Conservation (phyloP, 202 grass and related monocot species). For the Schoenoplectus tabernaemontani region DNA sequence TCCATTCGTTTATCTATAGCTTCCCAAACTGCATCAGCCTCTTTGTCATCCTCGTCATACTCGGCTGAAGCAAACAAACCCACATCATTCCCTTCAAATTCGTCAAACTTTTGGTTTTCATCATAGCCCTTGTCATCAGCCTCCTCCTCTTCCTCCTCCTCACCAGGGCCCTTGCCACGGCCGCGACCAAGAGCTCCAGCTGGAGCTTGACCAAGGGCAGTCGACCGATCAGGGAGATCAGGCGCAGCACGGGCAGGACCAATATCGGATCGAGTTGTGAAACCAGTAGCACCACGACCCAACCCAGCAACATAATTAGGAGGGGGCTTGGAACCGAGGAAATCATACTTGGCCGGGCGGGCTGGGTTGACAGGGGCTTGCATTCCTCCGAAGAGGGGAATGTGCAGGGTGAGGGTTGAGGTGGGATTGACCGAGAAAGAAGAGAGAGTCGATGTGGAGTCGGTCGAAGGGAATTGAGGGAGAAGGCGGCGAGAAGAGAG, state of each 20-base stretch:
- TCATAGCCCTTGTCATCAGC: conserved; percentile 94
- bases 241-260: conserved; percentile 85
- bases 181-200: conserved; percentile 54
- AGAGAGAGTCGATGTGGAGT: background rate
- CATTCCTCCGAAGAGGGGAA: conserved; percentile 39
- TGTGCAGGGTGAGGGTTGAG: conserved; percentile 21
- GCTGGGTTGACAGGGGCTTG: conserved; percentile 27
- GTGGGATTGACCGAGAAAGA: conserved; percentile 15
- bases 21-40: conserved; percentile 93
- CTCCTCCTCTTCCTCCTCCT: conserved; percentile 63
- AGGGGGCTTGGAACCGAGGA: conserved; percentile 88
- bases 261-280: conserved; percentile 90
- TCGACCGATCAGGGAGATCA: conserved; percentile 76
- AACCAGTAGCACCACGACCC: conserved; percentile 87
- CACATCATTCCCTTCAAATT: conserved; percentile 93
- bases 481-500: conserved; percentile 33
- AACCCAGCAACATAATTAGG: conserved; percentile 84
- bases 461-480: conserved; percentile 5
- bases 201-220: conserved; percentile 27
- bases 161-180: conserved; percentile 47
- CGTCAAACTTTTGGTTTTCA: conserved; percentile 92
- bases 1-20: conserved; percentile 89
- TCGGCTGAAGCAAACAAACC: conserved; percentile 88
- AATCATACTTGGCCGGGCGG: conserved; percentile 55
- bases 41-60: conserved; percentile 92